Evolutionary conservation across 2,329 filamentous ascomycete species (phyloP).

Genomic region (Cladosporium halotolerans): DNA sequence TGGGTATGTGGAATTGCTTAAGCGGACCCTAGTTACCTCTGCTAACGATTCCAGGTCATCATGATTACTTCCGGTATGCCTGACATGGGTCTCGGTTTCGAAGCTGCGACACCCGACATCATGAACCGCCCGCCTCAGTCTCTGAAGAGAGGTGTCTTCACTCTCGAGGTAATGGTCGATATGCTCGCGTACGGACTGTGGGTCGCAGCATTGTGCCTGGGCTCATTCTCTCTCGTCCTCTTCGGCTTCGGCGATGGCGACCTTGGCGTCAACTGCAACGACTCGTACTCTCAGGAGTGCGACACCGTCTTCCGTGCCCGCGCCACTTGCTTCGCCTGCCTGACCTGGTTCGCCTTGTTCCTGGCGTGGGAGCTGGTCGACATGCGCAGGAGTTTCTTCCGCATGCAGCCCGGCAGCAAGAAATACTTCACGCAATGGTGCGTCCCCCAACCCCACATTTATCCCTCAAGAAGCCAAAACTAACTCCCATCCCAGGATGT

Average conservation of each 20-base stretch:
- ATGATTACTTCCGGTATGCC: conserved; percentile 85
- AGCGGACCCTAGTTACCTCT: neutral
- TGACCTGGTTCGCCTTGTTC: conserved; percentile 72
- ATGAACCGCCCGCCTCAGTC: conserved; percentile 75
- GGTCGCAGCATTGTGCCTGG: conserved; percentile 65
- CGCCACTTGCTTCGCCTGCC: conserved; percentile 65
- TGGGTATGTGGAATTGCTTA: conserved; percentile 48
- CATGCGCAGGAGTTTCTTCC: conserved; percentile 67
- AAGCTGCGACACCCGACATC: conserved; percentile 67
- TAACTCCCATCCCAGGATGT: conserved; percentile 27
- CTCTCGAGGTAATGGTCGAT: conserved; percentile 68
- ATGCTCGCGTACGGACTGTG: conserved; percentile 73
- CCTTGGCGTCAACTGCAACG: conserved; percentile 57
- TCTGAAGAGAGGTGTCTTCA: conserved; percentile 64
- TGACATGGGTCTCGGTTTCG: conserved; percentile 80
- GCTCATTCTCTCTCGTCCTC: conserved; percentile 59
- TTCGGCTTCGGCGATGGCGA: conserved; percentile 49
- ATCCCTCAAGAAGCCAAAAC: neutral
- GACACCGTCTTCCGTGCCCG: conserved; percentile 65
- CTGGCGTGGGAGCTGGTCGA: conserved; percentile 74
- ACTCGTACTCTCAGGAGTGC: conserved; percentile 48
- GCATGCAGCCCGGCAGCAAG: conserved; percentile 59
- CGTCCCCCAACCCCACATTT: neutral
- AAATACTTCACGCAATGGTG: conserved; percentile 59
- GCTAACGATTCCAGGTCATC: conserved; percentile 57